A percentile compares a stretch with the other conserved stretches of the same genome.
phyloP scores from a whole-genome alignment of 2,329 filamentous ascomycete species.

The Thelonectria discophora region DNA sequence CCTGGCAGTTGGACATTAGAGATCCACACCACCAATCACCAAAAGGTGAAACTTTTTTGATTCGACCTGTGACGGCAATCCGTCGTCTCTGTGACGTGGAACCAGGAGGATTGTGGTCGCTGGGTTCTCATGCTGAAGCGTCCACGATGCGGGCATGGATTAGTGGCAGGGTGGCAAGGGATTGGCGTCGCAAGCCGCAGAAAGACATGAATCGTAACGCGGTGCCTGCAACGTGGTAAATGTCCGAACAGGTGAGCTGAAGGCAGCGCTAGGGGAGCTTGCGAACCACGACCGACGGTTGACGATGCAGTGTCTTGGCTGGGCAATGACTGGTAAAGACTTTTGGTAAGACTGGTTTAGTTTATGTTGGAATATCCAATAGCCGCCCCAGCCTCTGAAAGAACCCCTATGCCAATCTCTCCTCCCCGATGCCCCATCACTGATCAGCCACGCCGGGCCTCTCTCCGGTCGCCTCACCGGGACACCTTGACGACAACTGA shows the following conservation, averaged over 20 bases:
- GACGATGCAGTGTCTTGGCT: background rate
- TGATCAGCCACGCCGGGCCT: background rate
- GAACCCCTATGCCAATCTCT: too few relatives aligned
- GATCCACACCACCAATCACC: background rate
- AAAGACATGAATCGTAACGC: background rate
- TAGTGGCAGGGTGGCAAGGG: background rate
- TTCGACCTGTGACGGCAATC: constrained; percentile 4
- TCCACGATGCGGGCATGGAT: too few relatives aligned
- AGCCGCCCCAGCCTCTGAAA: too few relatives aligned
- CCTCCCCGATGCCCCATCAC: background rate
- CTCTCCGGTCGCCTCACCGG: background rate
- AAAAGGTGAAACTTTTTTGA: background rate
- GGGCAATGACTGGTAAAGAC: too few relatives aligned
- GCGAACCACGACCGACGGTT: background rate
- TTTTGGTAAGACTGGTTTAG: too few relatives aligned
- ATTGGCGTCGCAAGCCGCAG: background rate
- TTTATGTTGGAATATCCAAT: too few relatives aligned
- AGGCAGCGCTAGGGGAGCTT: background rate
- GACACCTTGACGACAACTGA: background rate
- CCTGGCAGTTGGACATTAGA: background rate
- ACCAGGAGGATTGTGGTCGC: background rate
- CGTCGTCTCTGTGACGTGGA: constrained; percentile 9
- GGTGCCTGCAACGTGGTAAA: too few relatives aligned
- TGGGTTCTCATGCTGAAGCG: background rate
- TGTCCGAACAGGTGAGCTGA: background rate